Conservation (phyloP, 352 stramenopile species). For the Globisporangium nagaii region DNA sequence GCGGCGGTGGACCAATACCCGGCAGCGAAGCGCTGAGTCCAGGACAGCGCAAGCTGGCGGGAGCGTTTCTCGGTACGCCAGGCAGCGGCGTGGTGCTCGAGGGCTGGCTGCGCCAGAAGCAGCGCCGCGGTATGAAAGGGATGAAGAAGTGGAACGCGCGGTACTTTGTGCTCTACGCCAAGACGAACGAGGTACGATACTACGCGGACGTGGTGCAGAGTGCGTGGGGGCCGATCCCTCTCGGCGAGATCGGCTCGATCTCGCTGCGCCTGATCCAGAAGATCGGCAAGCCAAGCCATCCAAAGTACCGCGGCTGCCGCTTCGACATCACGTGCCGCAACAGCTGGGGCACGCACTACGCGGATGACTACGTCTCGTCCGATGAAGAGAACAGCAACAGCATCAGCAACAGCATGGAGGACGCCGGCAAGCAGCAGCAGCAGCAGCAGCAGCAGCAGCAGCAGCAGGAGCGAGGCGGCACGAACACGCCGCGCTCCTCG, state of each 20-base stretch:
- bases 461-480: constrained; percentile 32
- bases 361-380: constrained; percentile 74
- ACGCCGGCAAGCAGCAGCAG: constrained; percentile 16
- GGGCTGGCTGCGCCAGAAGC: constrained; percentile 79
- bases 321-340: constrained; percentile 84
- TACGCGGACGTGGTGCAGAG: constrained; percentile 76
- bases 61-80: constrained; percentile 36
- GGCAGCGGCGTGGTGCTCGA: constrained; percentile 74
- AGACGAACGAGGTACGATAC: constrained; percentile 72
- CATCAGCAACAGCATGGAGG: constrained; percentile 16
- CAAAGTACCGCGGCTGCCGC: constrained; percentile 79
- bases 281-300: constrained; percentile 69
- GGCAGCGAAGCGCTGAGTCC: constrained; percentile 25
- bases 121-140: constrained; percentile 69
- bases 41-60: constrained; percentile 45
- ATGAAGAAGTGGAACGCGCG: constrained; percentile 84
- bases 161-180: constrained; percentile 77
- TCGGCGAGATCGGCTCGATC: constrained; percentile 77
- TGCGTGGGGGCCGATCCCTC: constrained; percentile 66
- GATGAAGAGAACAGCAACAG: constrained; percentile 56
- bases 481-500: constrained; percentile 51
- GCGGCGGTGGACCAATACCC: neutral
- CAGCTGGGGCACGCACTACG: constrained; percentile 69
- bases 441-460: constrained; percentile 38
- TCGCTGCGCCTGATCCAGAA: constrained; percentile 76